Base-by-base conservation (phyloP, 2,329 filamentous ascomycete genomes). In the Xylaria polymorpha region DNA sequence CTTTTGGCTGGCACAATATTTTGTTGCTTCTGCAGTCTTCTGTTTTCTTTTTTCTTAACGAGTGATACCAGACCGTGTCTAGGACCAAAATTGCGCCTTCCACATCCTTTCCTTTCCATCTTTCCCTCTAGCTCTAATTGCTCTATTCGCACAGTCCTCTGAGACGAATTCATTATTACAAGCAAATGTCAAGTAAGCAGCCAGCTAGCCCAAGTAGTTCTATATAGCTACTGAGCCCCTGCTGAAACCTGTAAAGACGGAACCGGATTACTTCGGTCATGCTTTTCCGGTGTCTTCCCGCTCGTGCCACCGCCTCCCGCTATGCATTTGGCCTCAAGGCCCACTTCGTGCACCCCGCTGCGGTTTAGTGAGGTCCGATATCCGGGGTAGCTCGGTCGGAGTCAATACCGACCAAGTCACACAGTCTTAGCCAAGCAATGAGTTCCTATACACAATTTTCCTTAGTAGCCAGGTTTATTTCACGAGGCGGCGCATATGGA, bases 381-480 rank as follows among this genome's bases (percentile, higher is more conserved):
- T 53, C 50, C 66, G 66, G 64, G 64, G 55, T 37, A 25, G 20
- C 57, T 68, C 44, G 35, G 61, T 60, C 61, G 61, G 61, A 64
- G 43, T 51, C 61, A 50, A 37, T 5, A 35, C 66, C 56, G 43
- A 68, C 41, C 53, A 64, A 39, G 29, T 53, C 41, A 35, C 18
- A 58, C 35, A 29, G 8, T 9, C 10, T 37, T 9, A 37, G 10
- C 35, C 35, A 37, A 37, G 35, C 10, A 29, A 29, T 29, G 25
- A 29, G 25, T 29, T 29, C 4, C 25, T 29, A 4, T 29, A 29
- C 35, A 37, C 35, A 37, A 41, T 41, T 9, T 9, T 9, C 7
- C 14, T 25, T 4, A 41, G 39, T 10, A 22, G 4, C 25, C 8
- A 22, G 8, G 22, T 14, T 22, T 18, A 15, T 20, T 39, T 56